Percentiles rank a stretch among this genome's conserved stretches.
These are phyloP conservation scores for Metschnikowia shivogae DNA, from an alignment of 805 yeast genomes.

Conservation along the genomic window DNA sequence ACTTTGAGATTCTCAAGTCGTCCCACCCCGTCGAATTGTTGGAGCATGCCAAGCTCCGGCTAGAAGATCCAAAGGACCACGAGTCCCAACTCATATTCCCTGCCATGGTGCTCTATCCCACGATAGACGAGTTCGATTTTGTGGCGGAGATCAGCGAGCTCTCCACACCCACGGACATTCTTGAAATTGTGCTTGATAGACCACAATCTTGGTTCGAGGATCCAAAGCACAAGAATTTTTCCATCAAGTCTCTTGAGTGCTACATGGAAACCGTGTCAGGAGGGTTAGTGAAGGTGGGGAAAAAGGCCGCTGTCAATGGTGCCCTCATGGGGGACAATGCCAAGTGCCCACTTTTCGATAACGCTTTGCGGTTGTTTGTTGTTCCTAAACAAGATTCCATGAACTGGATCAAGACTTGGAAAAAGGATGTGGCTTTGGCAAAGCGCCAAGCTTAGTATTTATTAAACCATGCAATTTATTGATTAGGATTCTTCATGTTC, in stretches of 20 bases:
- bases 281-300: constrained; percentile 82
- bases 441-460: constrained; percentile 23
- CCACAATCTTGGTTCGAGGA: constrained; percentile 67
- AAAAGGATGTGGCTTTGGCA: constrained; percentile 53
- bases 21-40: constrained; percentile 54
- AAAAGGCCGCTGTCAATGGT: constrained; percentile 60
- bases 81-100: constrained; percentile 83
- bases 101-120: constrained; percentile 75
- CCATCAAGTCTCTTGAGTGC: constrained; percentile 56
- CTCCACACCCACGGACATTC: constrained; percentile 58
- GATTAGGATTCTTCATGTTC: neutral
- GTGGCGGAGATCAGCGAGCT: constrained; percentile 72
- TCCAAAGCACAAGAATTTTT: constrained; percentile 59
- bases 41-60: constrained; percentile 45
- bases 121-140: constrained; percentile 79
- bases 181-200: constrained; percentile 55
- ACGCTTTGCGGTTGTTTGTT: constrained; percentile 64
- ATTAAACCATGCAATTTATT: neutral
- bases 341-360: constrained; percentile 72
- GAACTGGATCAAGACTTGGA: constrained; percentile 67
- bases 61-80: constrained; percentile 63
- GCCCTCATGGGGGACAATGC: constrained; percentile 62
- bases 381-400: constrained; percentile 70
- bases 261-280: constrained; percentile 81
- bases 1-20: constrained; percentile 47